Base-by-base conservation (phyloP, 2,329 filamentous ascomycete species). In the Rhynchosporium secalis region DNA sequence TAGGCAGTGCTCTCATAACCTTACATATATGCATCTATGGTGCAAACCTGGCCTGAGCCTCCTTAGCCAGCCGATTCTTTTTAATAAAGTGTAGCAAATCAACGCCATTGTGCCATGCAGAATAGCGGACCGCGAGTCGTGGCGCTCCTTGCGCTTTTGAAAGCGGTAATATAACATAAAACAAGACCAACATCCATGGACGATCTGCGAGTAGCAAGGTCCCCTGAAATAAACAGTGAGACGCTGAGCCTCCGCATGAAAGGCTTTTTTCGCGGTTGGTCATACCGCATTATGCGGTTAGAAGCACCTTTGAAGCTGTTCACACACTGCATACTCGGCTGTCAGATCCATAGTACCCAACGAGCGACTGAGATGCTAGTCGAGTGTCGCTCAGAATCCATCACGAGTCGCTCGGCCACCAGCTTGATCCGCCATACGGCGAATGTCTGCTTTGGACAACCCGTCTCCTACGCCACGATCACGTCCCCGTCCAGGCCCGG, bases 361-460 rank as follows among this genome's bases (percentile, higher is more conserved):
- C 20, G n/a, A 10, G 3, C 26, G 43, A 28, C 33, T 26, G 26
- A 46, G 20, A 46, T 9, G 43, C n/a, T 26, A 15, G n/a, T 26
- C n/a, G 26, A 26, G 15, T 46, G n/a, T 5, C 8, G 7, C n/a
- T 54, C 10, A 54, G 3, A 54, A 29, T 10, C n/a, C 33, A 28
- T 36, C 36, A 28, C 12, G 51, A 41, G n/a, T 12, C 33, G 13
- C 13, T 36, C 33, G n/a, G 20, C 31, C 33, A 52, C 49, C 49
- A 12, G 51, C 51, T 54, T 41, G 36, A 38, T 54, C 36, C 28
- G 51, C 51, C 51, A 54, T 41, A 12, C 51, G 36, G 33, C 51
- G 51, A 15, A 33, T 33, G 13, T 54, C 51, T 28, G 51, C 51
- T 54, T 29, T 41, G 8, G 51, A 38, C 26, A 54, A 4, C 2